phyloP scores from a whole-genome alignment of 176 grass and related monocot genomes.

The Eleusine indica region DNA sequence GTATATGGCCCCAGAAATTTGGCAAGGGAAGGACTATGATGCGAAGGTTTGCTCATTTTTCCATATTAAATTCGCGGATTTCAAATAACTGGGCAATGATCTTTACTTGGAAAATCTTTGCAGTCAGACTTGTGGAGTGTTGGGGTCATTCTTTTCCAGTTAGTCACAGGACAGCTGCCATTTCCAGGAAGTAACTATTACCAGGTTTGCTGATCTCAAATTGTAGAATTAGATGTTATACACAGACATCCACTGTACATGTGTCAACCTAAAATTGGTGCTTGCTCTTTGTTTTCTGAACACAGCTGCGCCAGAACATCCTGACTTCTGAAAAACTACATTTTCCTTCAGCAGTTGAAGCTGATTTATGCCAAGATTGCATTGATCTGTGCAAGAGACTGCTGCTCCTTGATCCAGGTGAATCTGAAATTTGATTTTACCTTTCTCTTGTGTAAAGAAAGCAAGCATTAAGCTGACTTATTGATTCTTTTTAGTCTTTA shows the following conservation, averaged over 20 bases:
- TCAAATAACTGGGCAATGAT: slow-evolving; percentile 6
- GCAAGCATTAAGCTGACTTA: not conserved
- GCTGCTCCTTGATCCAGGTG: slow-evolving; percentile 61
- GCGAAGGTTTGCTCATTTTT: slow-evolving; percentile 57
- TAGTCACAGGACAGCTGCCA: slow-evolving; percentile 61
- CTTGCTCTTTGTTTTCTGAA: slow-evolving; percentile 31
- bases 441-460: slow-evolving; percentile 27
- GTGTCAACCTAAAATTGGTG: slow-evolving; percentile 20
- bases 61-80: not conserved
- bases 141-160: slow-evolving; percentile 77
- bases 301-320: slow-evolving; percentile 62
- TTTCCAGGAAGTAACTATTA: slow-evolving; percentile 49
- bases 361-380: slow-evolving; percentile 57
- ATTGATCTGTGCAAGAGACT: slow-evolving; percentile 68
- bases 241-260: not conserved
- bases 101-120: slow-evolving; percentile 14
- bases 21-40: slow-evolving; percentile 62
- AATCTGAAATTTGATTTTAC: slow-evolving; percentile 2
- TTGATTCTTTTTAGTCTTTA: slow-evolving; percentile 13
- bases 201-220: slow-evolving; percentile 38
- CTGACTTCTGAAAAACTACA: slow-evolving; percentile 58
- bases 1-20: slow-evolving; percentile 84
- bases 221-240: slow-evolving; percentile 2
- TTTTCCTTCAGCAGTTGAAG: slow-evolving; percentile 61
- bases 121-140: slow-evolving; percentile 88